A percentile compares a stretch with the other conserved stretches of the same genome.
Evolutionary conservation across 768 basidiomycete species (phyloP).

Genomic region (Boletus subcaerulescens): DNA sequence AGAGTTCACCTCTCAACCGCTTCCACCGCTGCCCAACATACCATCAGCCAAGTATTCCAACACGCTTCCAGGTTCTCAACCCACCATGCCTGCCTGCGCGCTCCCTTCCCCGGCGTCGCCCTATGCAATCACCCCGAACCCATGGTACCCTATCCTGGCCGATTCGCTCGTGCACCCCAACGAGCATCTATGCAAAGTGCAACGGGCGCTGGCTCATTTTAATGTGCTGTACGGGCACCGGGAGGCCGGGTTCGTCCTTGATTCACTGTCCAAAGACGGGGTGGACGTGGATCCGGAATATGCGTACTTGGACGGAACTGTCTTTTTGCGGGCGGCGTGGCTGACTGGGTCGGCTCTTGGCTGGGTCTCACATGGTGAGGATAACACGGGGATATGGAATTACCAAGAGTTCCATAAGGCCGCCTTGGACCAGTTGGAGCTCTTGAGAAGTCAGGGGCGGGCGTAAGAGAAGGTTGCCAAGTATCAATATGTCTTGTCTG

Average conservation of each 20-base stretch:
- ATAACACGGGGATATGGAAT: conserved; percentile 25
- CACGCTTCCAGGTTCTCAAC: conserved; percentile 19
- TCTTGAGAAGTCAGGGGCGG: conserved; percentile 18
- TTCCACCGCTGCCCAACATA: conserved; percentile 17
- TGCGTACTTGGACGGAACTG: conserved; percentile 51
- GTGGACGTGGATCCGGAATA: conserved; percentile 44
- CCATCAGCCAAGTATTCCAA: conserved; percentile 23
- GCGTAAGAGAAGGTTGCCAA: conserved; percentile 1
- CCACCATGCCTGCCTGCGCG: conserved; percentile 20
- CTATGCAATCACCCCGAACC: conserved; percentile 43
- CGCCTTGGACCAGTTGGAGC: conserved; percentile 24
- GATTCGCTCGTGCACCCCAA: conserved; percentile 54
- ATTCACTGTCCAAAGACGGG: conserved; percentile 19
- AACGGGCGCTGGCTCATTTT: conserved; percentile 50
- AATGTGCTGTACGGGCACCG: conserved; percentile 43
- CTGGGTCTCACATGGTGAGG: conserved; percentile 40
- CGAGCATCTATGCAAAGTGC: conserved; percentile 51
- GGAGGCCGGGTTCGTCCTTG: conserved; percentile 32
- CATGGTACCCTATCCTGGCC: conserved; percentile 58
- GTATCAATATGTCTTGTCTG: background rate
- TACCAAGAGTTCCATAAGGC: conserved; percentile 29
- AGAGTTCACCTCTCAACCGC: conserved; percentile 43
- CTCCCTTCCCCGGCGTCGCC: conserved; percentile 35
- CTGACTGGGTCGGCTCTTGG: conserved; percentile 45
- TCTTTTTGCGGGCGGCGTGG: conserved; percentile 59